A percentile compares a stretch with the other conserved stretches of the same genome.
Evolutionary conservation across 2,329 filamentous ascomycete genomes (phyloP).

Genomic region (Huntiella savannae): DNA sequence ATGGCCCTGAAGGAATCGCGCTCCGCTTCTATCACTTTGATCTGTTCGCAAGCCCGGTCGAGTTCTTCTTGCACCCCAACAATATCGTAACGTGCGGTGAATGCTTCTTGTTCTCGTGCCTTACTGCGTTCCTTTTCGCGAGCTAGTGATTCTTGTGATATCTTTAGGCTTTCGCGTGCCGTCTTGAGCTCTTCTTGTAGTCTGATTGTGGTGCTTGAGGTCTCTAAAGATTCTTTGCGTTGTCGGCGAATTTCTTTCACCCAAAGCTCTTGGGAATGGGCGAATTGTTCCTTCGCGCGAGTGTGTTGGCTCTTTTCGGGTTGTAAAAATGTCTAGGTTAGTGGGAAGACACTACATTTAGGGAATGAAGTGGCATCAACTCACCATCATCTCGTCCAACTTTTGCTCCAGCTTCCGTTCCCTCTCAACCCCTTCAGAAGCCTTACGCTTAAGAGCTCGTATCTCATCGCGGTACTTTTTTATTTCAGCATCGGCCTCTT

Average conservation of each 20-base stretch:
- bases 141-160: constrained; percentile 39
- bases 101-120: constrained; percentile 49
- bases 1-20: constrained; percentile 55
- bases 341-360: neutral
- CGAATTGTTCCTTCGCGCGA: constrained; percentile 49
- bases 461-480: constrained; percentile 43
- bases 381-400: constrained; percentile 49
- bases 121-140: constrained; percentile 43
- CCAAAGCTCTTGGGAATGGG: constrained; percentile 47
- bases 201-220: constrained; percentile 49
- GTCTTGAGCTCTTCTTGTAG: constrained; percentile 56
- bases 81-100: constrained; percentile 45
- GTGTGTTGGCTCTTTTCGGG: constrained; percentile 44
- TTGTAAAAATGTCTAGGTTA: too few species aligned
- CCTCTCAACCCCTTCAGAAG: constrained; percentile 46
- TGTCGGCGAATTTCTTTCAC: constrained; percentile 55
- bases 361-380: constrained; percentile 15
- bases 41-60: constrained; percentile 39
- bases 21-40: constrained; percentile 52
- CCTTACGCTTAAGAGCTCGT: constrained; percentile 32
- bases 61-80: constrained; percentile 48
- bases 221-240: constrained; percentile 56
- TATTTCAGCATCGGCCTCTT: constrained; percentile 54
- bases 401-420: constrained; percentile 48
- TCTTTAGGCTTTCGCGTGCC: constrained; percentile 32